Conservation (phyloP, 23 red algal genomes). For the Chondrus crispus region DNA sequence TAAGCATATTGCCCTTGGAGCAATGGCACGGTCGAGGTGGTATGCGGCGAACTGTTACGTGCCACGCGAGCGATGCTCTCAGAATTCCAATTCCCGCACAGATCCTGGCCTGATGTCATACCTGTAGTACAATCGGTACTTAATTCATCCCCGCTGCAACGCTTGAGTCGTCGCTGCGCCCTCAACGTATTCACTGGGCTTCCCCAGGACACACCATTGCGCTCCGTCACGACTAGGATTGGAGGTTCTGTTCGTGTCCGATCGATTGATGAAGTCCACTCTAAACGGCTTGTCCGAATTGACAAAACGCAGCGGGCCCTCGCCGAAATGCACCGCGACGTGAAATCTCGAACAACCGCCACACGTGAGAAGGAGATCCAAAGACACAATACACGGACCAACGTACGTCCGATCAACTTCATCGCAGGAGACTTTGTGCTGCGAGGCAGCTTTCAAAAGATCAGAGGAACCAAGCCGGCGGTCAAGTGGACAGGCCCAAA, state of each 20-base stretch:
- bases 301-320: not conserved
- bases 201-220: not conserved
- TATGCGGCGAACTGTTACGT: not conserved
- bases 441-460: no score
- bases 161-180: not conserved
- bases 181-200: conserved; percentile 3
- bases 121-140: not conserved
- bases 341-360: no score
- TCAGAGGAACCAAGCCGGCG: no score
- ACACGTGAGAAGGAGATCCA: no score
- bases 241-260: not conserved
- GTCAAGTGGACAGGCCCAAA: not conserved
- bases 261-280: not conserved
- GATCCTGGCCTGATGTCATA: not conserved
- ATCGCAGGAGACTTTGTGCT: conserved; percentile 11
- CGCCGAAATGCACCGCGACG: not conserved
- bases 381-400: no score
- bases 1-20: conserved; percentile 11
- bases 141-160: not conserved
- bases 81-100: not conserved
- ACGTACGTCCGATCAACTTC: no score
- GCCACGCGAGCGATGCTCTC: not conserved
- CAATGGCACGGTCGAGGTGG: conserved; percentile 23
- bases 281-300: not conserved
- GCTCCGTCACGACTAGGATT: not conserved